These are phyloP conservation scores for Penicillium tannophilum DNA, from an alignment of 495 filamentous ascomycete genomes.

Conservation along the genomic window DNA sequence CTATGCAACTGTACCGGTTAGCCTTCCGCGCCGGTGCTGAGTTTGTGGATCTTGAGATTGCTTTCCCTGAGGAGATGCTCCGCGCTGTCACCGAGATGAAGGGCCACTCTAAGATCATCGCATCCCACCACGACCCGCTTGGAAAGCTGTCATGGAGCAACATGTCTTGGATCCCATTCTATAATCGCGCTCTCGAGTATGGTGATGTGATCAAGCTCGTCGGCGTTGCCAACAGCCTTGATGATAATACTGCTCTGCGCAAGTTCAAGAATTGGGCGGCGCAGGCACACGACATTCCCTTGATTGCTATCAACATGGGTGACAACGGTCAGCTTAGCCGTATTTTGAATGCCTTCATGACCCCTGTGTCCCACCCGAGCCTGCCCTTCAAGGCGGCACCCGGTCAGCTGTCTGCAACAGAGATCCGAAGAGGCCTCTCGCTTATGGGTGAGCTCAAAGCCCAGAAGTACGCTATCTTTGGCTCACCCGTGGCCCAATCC, in stretches of 20 bases:
- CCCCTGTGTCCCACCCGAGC: constrained; percentile 88
- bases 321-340: constrained; percentile 83
- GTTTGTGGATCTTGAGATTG: constrained; percentile 92
- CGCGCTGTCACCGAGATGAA: constrained; percentile 66
- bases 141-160: constrained; percentile 82
- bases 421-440: constrained; percentile 77
- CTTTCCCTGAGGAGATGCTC: constrained; percentile 74
- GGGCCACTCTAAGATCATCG: constrained; percentile 80
- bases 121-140: constrained; percentile 89
- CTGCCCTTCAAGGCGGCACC: constrained; percentile 92
- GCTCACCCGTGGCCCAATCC: constrained; percentile 76
- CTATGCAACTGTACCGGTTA: constrained; percentile 70
- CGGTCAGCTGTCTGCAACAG: constrained; percentile 87
- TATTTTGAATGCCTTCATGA: constrained; percentile 90
- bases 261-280: constrained; percentile 80
- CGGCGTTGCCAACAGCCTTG: constrained; percentile 72
- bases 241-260: constrained; percentile 84
- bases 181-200: constrained; percentile 82
- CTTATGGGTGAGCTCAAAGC: constrained; percentile 78
- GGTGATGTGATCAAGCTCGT: constrained; percentile 96
- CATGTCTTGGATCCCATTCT: constrained; percentile 82
- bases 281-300: constrained; percentile 67
- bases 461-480: constrained; percentile 83
- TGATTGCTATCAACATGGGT: constrained; percentile 98
- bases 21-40: constrained; percentile 84